Percentiles rank a stretch among this genome's conserved stretches.
Conservation (phyloP, 352 stramenopile genomes). For the Phytophthora cactorum region DNA sequence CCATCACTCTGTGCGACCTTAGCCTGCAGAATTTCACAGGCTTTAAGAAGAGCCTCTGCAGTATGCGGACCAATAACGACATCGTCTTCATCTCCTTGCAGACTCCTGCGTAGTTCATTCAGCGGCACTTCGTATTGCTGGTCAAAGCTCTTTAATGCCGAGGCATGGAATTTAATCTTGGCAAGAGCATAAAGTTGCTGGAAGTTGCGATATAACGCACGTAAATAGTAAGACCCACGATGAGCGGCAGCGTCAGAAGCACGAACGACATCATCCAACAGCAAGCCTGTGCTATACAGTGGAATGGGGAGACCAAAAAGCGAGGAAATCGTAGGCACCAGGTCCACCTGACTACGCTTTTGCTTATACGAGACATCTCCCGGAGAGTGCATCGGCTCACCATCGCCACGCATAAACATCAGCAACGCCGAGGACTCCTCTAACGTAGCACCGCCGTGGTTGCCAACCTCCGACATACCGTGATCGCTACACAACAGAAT, state of each 20-base stretch:
- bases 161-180: conserved; percentile 53
- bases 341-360: conserved; percentile 70
- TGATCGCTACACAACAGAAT: conserved; percentile 88
- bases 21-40: conserved; percentile 55
- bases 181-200: conserved; percentile 62
- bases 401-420: conserved; percentile 72
- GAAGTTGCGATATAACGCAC: conserved; percentile 63
- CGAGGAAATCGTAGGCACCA: conserved; percentile 83
- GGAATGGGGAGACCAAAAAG: conserved; percentile 80
- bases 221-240: conserved; percentile 24
- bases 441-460: conserved; percentile 84
- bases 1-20: conserved; percentile 69
- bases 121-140: conserved; percentile 36
- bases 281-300: conserved; percentile 61
- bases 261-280: conserved; percentile 66
- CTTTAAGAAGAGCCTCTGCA: conserved; percentile 31
- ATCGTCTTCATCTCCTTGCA: conserved; percentile 10
- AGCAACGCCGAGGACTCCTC: conserved; percentile 87
- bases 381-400: conserved; percentile 21
- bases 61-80: conserved; percentile 8
- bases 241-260: conserved; percentile 21
- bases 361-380: conserved; percentile 17
- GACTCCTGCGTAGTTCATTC: conserved; percentile 11
- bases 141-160: conserved; percentile 36
- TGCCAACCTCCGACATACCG: conserved; percentile 90